Conservation (phyloP, 2,329 filamentous ascomycete species). For the Calonectria pseudoreteaudii region DNA sequence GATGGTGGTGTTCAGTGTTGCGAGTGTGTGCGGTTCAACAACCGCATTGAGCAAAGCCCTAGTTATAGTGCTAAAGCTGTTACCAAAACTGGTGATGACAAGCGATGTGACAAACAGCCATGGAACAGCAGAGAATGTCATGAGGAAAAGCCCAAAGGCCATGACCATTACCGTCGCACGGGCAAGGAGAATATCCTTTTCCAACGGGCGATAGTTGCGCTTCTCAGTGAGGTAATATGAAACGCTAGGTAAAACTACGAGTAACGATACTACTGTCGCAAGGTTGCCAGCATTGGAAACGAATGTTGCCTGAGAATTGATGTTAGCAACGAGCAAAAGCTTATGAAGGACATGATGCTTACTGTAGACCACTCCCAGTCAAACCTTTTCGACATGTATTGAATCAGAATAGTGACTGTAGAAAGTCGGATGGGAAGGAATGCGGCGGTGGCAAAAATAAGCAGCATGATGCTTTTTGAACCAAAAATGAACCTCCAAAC, state of each 20-base stretch:
- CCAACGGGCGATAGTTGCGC: slow-evolving; percentile 45
- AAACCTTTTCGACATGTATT: slow-evolving; percentile 66
- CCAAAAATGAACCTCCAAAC: slow-evolving; percentile 54
- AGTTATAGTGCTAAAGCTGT: slow-evolving; percentile 56
- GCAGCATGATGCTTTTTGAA: slow-evolving; percentile 52
- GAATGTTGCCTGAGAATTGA: slow-evolving; percentile 51
- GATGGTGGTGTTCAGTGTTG: slow-evolving; percentile 65
- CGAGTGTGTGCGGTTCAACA: slow-evolving; percentile 65
- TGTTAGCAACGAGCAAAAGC: neutral
- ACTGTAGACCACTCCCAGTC: slow-evolving; percentile 59
- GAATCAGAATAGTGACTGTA: slow-evolving; percentile 54
- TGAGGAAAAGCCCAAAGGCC: slow-evolving; percentile 50
- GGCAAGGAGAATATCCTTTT: slow-evolving; percentile 55
- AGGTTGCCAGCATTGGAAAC: slow-evolving; percentile 53
- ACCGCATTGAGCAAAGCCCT: slow-evolving; percentile 65
- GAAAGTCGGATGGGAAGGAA: slow-evolving; percentile 46
- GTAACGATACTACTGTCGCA: slow-evolving; percentile 52
- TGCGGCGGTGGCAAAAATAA: slow-evolving; percentile 50
- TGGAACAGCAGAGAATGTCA: slow-evolving; percentile 51
- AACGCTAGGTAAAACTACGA: slow-evolving; percentile 51
- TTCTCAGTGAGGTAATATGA: slow-evolving; percentile 49
- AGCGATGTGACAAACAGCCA: slow-evolving; percentile 54
- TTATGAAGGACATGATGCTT: neutral
- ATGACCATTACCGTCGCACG: slow-evolving; percentile 49
- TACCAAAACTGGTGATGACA: slow-evolving; percentile 58